Conservation (phyloP, 345 rosid genomes). For the Syzygium jambos region DNA sequence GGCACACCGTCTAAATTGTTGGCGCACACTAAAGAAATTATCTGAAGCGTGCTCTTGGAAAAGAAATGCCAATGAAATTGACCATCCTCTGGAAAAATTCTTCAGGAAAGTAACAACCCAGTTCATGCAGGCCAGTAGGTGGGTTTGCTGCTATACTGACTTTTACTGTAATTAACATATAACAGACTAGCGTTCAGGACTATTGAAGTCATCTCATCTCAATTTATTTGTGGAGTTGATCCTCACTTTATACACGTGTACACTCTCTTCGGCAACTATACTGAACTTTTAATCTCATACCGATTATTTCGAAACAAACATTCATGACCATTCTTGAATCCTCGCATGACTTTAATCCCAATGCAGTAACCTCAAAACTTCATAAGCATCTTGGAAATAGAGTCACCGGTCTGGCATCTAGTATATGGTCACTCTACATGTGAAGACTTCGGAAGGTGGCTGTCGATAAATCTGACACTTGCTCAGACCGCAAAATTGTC, state of each 20-base stretch:
- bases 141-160: background rate
- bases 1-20: background rate
- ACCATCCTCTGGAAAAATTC: background rate
- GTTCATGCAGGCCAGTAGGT: background rate
- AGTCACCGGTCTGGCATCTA: background rate
- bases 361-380: background rate
- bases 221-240: background rate
- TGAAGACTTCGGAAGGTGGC: background rate
- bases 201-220: background rate
- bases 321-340: background rate
- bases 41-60: background rate
- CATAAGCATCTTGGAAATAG: background rate
- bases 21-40: background rate
- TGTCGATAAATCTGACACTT: background rate
- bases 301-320: background rate
- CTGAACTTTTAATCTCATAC: background rate
- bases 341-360: background rate
- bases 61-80: background rate
- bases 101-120: background rate
- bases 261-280: background rate
- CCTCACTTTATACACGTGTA: background rate
- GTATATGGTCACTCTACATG: background rate
- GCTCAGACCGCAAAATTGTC: background rate
- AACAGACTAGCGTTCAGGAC: background rate
- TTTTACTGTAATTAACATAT: background rate